phyloP scores from a whole-genome alignment of 192 early-diverging fungal genomes.

The Podila horticola region DNA sequence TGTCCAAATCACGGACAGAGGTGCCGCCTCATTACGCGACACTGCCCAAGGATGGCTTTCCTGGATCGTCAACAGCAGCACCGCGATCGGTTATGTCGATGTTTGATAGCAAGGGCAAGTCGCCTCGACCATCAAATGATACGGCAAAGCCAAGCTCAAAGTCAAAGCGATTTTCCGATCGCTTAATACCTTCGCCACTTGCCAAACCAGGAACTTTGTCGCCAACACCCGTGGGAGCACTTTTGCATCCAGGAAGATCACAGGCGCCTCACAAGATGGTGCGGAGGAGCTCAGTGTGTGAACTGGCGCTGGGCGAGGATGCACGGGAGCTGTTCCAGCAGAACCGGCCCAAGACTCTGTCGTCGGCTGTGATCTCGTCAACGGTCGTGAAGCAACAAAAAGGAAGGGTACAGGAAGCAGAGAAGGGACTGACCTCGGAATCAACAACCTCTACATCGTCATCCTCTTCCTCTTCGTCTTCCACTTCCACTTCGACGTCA shows the following conservation, averaged over 20 bases:
- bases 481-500: neutral
- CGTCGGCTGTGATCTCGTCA: constrained; percentile 26
- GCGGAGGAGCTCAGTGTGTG: constrained; percentile 27
- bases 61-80: constrained; percentile 5
- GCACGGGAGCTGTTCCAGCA: constrained; percentile 34
- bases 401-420: neutral
- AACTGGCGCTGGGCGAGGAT: constrained; percentile 38
- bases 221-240: too few relatives aligned
- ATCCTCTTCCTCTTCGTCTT: neutral
- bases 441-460: neutral
- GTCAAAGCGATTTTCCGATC: too few relatives aligned
- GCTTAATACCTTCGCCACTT: too few relatives aligned
- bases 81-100: constrained; percentile 7
- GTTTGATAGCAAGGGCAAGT: neutral
- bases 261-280: constrained; percentile 4
- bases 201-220: too few relatives aligned
- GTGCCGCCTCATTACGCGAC: constrained; percentile 39
- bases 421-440: too few relatives aligned
- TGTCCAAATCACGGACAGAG: constrained; percentile 14
- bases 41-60: constrained; percentile 15
- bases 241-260: too few relatives aligned
- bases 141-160: too few relatives aligned
- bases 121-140: too few relatives aligned
- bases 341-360: constrained; percentile 40
- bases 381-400: constrained; percentile 13